Evolutionary conservation across 352 stramenopile genomes (phyloP), one percentile per base, ranked within the genome.

Genomic region (Globisporangium yorkense): DNA sequence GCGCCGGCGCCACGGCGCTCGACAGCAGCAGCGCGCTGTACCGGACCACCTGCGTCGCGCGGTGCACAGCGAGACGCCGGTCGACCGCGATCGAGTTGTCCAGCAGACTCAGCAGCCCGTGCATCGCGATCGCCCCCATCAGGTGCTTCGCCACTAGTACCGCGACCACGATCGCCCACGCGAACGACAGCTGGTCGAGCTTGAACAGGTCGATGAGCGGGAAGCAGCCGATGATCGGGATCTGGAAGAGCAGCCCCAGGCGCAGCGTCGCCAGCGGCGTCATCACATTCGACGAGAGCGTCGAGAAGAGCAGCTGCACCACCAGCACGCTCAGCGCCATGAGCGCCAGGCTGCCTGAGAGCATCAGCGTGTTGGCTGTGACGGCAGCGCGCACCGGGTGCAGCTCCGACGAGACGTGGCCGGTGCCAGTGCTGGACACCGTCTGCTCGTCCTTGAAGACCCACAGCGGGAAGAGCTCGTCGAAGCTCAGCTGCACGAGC

Each of bases 21-120:
- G 77, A 72, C 24, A 92, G 64, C 35, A 92, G 77, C 21, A 76
- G 61, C 20, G 75, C 72, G 2, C 62, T 62, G 60, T 92, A 92
- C 35, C 65, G 67, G 24, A 89, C 74, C 16, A 85, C 58, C 48
- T 90, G 78, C 2, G 75, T 74, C 2, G 79, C 75, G 6, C 83
- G 76, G 68, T 92, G 79, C n/a, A 86, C 80, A 6, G 77, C 65
- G 24, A 92, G 65, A 13, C 83, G 78, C 2, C 80, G 68, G 59
- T 92, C 80, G 13, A 89, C 72, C 0, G 76, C 71, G 45, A 92
- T 89, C 20, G 83, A 92, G 63, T 92, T 90, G 71, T 92, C 83
- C 31, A 92, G 63, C 33, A 92, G 45, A 24, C 72, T 64, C 63
- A 89, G 75, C 15, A 92, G 56, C 1, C 80, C 83, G 54, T 90